Conservation (phyloP, 2,329 filamentous ascomycete genomes). For the Curvularia eragrostidis region DNA sequence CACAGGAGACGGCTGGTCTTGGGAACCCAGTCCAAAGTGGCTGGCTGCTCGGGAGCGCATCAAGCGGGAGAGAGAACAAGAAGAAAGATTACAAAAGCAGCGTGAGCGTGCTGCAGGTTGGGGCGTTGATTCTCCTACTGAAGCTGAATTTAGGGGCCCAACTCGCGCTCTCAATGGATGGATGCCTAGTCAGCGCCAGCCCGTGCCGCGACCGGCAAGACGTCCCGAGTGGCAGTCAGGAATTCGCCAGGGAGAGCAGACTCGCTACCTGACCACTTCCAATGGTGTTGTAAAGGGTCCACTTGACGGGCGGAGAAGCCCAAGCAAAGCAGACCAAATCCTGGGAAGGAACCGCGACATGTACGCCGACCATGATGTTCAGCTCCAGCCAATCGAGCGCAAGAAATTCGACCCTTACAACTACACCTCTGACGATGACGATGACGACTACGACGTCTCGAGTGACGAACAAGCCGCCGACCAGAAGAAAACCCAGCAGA, state of each 20-base stretch:
- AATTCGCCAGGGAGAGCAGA: slow-evolving; percentile 34
- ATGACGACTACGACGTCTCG: slow-evolving; percentile 46
- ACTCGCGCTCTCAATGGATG: slow-evolving; percentile 39
- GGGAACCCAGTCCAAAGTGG: slow-evolving; percentile 87
- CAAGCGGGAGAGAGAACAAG: slow-evolving; percentile 47
- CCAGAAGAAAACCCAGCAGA: slow-evolving; percentile 24
- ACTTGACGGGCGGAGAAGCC: slow-evolving; percentile 45
- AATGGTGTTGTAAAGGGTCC: slow-evolving; percentile 44
- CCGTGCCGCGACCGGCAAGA: slow-evolving; percentile 36
- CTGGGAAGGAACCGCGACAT: slow-evolving; percentile 49
- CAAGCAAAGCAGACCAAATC: slow-evolving; percentile 52
- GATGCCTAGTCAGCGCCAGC: slow-evolving; percentile 38
- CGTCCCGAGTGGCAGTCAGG: slow-evolving; percentile 43
- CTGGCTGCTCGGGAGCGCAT: slow-evolving; percentile 71
- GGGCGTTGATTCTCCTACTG: slow-evolving; percentile 58
- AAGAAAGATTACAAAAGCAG: slow-evolving; percentile 61
- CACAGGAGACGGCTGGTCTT: slow-evolving; percentile 89
- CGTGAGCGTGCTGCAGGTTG: slow-evolving; percentile 72
- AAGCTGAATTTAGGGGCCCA: slow-evolving; percentile 44
- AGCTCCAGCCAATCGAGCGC: slow-evolving; percentile 52
- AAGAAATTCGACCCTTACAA: slow-evolving; percentile 46
- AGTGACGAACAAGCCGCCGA: slow-evolving; percentile 42
- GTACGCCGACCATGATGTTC: slow-evolving; percentile 49
- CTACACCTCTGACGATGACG: slow-evolving; percentile 48
- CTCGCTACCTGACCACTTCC: slow-evolving; percentile 45